Base-by-base conservation (phyloP, 768 basidiomycete genomes). In the Trametopsis cervina region DNA sequence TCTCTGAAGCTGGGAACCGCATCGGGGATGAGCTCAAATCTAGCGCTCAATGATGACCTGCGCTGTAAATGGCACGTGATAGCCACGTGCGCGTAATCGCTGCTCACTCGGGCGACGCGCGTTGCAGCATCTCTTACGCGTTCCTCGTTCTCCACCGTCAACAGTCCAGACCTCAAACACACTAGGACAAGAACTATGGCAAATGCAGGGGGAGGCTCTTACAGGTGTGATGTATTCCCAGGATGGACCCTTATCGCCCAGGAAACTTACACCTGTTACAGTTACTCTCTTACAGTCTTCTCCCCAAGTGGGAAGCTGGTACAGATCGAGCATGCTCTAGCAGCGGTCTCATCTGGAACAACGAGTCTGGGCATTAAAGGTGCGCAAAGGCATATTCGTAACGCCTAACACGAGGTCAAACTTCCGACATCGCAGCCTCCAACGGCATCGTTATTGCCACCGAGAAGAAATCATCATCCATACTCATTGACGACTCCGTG, bases 361-460 rank as follows among this genome's bases (percentile, higher is more conserved):
- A 98, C 96, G 37, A 93, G 90, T 69, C 80, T 99, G 39, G 96
- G 96, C 46, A 97, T 99, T 67, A 98, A 98, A 77, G 96, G 96
- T 94, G 58, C 54, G 70, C 42, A 27, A 18, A 44, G 40, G 23
- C 35, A 40, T 11, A 36, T 20, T 18, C 40, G 42, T 21, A 9
- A 27, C 21, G 12, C 41, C 53, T 56, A 46, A 46, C 36, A 15
- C 20, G 24, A 37, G 12, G 21, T 23, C 17, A 39, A 38, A 36
- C 15, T 18, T 15, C 12, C 25, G n/a, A 44, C 13, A 26, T 46
- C 35, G 9, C 62, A 98, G 96, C 96, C 23, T 90, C 96, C 37
- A 99, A 99, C 68, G 96, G 96, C 50, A 95, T 99, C 61, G 96
- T 99, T 54, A 91, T 99, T 58, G 95, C 96, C 35, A 98, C 96